Conservation (phyloP, 2,329 filamentous ascomycete genomes). For the Xylariaceae sp. region DNA sequence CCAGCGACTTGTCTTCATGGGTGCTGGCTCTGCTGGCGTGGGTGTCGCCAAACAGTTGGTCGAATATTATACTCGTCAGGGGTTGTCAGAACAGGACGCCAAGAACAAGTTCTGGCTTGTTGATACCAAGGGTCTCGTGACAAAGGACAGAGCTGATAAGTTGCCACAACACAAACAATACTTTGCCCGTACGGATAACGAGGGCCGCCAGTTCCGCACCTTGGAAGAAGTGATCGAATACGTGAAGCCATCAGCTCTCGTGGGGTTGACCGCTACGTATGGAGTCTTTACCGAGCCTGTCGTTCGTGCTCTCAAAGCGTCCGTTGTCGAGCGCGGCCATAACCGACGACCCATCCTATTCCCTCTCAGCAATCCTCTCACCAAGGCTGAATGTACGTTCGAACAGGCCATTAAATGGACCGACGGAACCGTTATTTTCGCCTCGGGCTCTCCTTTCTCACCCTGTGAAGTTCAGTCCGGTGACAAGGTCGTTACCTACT, state of each 20-base stretch:
- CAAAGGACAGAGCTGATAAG: conserved; percentile 85
- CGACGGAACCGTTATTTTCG: conserved; percentile 86
- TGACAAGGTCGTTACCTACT: conserved; percentile 59
- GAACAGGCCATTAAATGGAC: conserved; percentile 90
- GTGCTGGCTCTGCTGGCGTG: conserved; percentile 89
- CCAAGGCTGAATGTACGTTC: conserved; percentile 96
- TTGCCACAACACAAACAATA: conserved; percentile 85
- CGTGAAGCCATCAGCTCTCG: conserved; percentile 88
- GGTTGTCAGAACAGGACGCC: conserved; percentile 81
- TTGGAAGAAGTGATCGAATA: conserved; percentile 90
- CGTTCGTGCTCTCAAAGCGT: conserved; percentile 63
- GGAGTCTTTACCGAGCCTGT: conserved; percentile 90
- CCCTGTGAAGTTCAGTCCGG: conserved; percentile 59
- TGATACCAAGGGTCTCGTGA: conserved; percentile 94
- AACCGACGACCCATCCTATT: conserved; percentile 87
- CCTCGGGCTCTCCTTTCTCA: conserved; percentile 88
- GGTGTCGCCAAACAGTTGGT: conserved; percentile 98
- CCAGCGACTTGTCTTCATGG: conserved; percentile 93
- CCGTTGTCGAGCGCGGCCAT: conserved; percentile 56
- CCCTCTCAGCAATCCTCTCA: conserved; percentile 91
- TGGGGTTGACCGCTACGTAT: conserved; percentile 90
- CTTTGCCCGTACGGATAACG: conserved; percentile 60
- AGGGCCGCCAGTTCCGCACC: conserved; percentile 65
- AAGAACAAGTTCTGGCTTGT: conserved; percentile 94
- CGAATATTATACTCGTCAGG: conserved; percentile 91